These are phyloP conservation scores for Apiospora koreana DNA, from an alignment of 2,329 filamentous ascomycete genomes.

Conservation along the genomic window DNA sequence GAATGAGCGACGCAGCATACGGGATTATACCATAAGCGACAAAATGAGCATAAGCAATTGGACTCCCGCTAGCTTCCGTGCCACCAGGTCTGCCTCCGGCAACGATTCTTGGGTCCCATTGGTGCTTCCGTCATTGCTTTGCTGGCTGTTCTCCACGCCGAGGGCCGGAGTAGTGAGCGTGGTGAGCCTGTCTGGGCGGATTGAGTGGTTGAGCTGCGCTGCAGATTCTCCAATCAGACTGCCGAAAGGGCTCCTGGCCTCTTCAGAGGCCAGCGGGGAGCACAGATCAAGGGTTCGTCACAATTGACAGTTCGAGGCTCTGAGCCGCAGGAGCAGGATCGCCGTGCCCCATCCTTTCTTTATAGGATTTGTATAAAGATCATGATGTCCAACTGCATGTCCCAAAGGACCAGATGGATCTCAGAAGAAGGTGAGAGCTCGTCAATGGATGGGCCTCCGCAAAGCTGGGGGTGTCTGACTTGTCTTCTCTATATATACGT, in stretches of 20 bases:
- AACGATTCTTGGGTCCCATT: background rate
- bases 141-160: constrained; percentile 6
- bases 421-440: background rate
- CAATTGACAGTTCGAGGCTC: constrained; percentile 24
- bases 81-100: background rate
- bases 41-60: background rate
- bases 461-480: constrained; percentile 1
- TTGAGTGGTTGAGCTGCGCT: constrained; percentile 30
- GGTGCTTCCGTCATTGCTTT: constrained; percentile 2
- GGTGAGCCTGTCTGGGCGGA: constrained; percentile 18
- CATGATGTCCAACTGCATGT: background rate
- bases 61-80: constrained; percentile 7
- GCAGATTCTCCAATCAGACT: constrained; percentile 33
- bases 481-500: constrained; percentile 6
- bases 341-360: constrained; percentile 7
- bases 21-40: background rate
- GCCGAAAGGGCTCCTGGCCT: constrained; percentile 23
- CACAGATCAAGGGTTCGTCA: constrained; percentile 38
- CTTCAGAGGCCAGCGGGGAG: constrained; percentile 28
- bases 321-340: constrained; percentile 28
- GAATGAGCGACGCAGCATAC: background rate
- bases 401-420: background rate
- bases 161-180: background rate
- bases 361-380: background rate
- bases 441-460: background rate